These are phyloP conservation scores for Ceratocystis diversiconidia DNA, from an alignment of 2,329 filamentous ascomycete species.

Conservation along the genomic window DNA sequence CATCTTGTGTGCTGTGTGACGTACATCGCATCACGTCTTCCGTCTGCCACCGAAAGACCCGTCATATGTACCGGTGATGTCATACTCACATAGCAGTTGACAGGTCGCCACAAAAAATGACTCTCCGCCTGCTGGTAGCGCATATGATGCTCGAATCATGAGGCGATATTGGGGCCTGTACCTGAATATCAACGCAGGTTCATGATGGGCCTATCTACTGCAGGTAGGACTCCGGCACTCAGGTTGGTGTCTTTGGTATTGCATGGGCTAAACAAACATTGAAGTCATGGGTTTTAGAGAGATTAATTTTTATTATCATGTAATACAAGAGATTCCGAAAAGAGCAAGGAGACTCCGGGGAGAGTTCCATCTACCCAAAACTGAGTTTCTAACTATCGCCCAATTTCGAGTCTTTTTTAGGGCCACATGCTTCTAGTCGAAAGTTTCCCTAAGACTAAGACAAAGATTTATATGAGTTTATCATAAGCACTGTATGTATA, in stretches of 20 bases:
- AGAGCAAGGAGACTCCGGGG: background rate
- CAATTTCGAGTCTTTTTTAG: background rate
- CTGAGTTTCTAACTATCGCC: background rate
- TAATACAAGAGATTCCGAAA: background rate
- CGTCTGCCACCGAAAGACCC: background rate
- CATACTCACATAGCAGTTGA: background rate
- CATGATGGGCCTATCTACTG: background rate
- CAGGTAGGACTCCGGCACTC: background rate
- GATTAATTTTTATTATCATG: background rate
- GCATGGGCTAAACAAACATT: background rate
- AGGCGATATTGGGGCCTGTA: background rate
- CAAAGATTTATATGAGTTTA: background rate
- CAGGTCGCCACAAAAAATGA: background rate
- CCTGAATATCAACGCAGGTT: background rate
- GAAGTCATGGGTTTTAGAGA: background rate
- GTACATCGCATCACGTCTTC: background rate
- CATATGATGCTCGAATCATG: background rate
- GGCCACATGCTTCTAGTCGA: too few relatives aligned
- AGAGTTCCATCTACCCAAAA: background rate
- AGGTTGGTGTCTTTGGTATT: background rate
- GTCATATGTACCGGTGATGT: conserved; percentile 1
- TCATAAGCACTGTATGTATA: background rate
- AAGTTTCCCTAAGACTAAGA: background rate
- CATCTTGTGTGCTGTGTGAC: background rate
- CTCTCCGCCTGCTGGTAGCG: background rate